Base-by-base conservation (phyloP, 345 rosid genomes). In the Linum tenue region DNA sequence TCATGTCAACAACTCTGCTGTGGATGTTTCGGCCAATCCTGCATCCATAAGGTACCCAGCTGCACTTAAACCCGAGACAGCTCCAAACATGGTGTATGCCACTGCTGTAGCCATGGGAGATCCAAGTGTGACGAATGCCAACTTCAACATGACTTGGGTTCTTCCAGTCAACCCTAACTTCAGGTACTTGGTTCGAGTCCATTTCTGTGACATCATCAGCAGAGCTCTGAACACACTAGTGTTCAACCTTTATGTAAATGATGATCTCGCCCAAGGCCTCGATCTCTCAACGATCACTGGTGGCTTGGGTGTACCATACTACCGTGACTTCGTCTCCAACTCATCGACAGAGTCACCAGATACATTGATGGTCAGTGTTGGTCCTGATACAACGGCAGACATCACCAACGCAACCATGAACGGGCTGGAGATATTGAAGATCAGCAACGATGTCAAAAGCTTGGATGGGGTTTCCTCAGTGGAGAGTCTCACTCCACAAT, bases 101-200 rank as follows among this genome's bases (percentile, higher is more conserved):
- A 82, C 96, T 14, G 91, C 99, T 64, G 95, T 85, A 63, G 78
- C 82, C 67, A 95, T 95, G 99, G 88, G 83, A 12, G 82, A 91
- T 63, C 81, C 97, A 7, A 89, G 85, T 72, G 95, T 89, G 5
- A 64, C 96, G 55, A 75, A 37, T 41, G 69, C 70, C 63, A 89
- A 70, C 77, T 95, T 89, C 91, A 94, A 94, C 69, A 80, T 94
- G 1, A 90, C 97, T 66, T 94, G 99, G 99, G 92, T 85, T 50
- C 83, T 94, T 38, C 56, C 75, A 31, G 88, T 88, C 12, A 75
- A 86, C 55, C 92, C 85, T 37, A 81, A 70, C 42, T 94, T 83
- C 84, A 77, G 75, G 73, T 94, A 94, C 74, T 84, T 94, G 41
- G 89, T 94, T 60, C 90, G 99, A 64, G 82, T 78, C 41, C 99